phyloP scores from a whole-genome alignment of 225 moss, liverwort and hornwort genomes.

The Ulota crispa region DNA sequence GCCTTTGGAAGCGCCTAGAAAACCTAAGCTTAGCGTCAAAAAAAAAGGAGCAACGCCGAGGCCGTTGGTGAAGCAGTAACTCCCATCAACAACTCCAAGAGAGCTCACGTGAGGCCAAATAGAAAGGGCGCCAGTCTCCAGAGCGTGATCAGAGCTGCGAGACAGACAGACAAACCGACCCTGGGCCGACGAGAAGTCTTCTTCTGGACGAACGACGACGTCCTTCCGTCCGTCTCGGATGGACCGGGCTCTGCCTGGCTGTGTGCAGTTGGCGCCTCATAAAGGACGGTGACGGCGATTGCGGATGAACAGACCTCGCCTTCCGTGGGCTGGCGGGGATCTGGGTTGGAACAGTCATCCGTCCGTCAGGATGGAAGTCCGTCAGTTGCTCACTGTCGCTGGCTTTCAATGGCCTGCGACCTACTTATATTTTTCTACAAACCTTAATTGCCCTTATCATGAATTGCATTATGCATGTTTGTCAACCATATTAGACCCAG shows the following conservation, averaged over 20 bases:
- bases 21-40: constrained; percentile 19
- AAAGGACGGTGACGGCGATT: constrained; percentile 25
- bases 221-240: not conserved
- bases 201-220: not conserved
- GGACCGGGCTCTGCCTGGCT: constrained; percentile 4
- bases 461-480: constrained; percentile 11
- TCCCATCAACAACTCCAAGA: constrained; percentile 25
- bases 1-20: not conserved
- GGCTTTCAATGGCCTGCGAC: constrained; percentile 29
- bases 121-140: constrained; percentile 21
- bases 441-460: constrained; percentile 27
- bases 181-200: not conserved
- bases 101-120: constrained; percentile 38
- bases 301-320: not conserved
- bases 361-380: not conserved
- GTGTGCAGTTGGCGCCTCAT: constrained; percentile 14
- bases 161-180: not conserved
- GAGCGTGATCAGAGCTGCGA: not conserved
- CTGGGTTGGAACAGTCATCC: not conserved
- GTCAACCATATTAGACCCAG: constrained; percentile 13
- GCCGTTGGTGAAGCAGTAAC: not conserved
- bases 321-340: not conserved
- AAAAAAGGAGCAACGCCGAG: not conserved
- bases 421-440: constrained; percentile 8
- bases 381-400: not conserved